A percentile compares a stretch with the other conserved stretches of the same genome.
phyloP scores from a whole-genome alignment of 192 early-diverging fungal genomes.

The Coemansia sp. region DNA sequence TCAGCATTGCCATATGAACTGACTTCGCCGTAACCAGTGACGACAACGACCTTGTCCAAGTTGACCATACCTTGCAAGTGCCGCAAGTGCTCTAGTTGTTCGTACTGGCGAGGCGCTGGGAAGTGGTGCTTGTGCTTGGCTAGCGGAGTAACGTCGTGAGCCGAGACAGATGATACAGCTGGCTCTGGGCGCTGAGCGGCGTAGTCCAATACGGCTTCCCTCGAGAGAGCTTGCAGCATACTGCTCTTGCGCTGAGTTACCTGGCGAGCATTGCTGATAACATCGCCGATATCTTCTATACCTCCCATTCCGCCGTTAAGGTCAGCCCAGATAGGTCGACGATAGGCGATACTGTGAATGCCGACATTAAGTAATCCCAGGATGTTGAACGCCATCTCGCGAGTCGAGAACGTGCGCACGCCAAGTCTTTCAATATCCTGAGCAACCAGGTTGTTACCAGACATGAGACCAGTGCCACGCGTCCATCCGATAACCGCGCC shows the following conservation, averaged over 20 bases:
- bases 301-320: slow-evolving; percentile 82
- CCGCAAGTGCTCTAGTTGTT: slow-evolving; percentile 67
- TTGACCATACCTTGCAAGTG: slow-evolving; percentile 79
- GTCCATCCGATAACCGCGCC: slow-evolving; percentile 98
- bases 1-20: slow-evolving; percentile 86
- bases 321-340: slow-evolving; percentile 87
- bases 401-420: slow-evolving; percentile 88
- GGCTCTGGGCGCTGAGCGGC: background rate
- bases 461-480: slow-evolving; percentile 95
- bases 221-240: background rate
- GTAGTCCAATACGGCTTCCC: background rate
- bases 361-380: slow-evolving; percentile 82
- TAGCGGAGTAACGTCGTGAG: slow-evolving; percentile 58
- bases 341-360: slow-evolving; percentile 72
- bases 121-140: slow-evolving; percentile 90
- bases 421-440: slow-evolving; percentile 87
- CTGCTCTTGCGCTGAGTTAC: background rate
- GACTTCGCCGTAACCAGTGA: slow-evolving; percentile 92
- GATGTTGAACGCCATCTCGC: slow-evolving; percentile 95
- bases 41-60: slow-evolving; percentile 87
- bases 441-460: slow-evolving; percentile 84
- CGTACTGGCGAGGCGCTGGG: slow-evolving; percentile 71
- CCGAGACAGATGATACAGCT: background rate
- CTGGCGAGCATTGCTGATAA: background rate
- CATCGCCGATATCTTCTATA: slow-evolving; percentile 52